Percentiles rank a stretch among this genome's conserved stretches.
Evolutionary conservation across 139 green algal genomes (phyloP).

Genomic region (Diplosphaera chodatii): DNA sequence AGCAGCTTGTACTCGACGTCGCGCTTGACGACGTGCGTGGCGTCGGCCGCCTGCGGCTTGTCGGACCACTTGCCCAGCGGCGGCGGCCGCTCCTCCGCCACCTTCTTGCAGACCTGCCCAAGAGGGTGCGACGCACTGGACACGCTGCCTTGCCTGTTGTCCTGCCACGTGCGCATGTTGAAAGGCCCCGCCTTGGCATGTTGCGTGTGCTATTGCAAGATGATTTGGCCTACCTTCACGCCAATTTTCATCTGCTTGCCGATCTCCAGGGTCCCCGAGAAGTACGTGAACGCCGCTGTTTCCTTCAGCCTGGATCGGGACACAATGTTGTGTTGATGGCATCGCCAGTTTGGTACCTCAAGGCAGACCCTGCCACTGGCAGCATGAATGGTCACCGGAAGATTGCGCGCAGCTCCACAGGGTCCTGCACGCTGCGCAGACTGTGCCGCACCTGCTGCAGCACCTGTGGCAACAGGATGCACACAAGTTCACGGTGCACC

Average conservation of each 20-base stretch:
- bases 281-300: constrained; percentile 8
- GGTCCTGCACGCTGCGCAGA: background rate
- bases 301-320: constrained; percentile 3
- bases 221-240: constrained; percentile 9
- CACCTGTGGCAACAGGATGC: constrained; percentile 7
- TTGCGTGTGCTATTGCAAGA: too few relatives aligned
- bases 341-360: too few relatives aligned
- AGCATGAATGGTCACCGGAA: constrained; percentile 13
- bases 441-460: background rate
- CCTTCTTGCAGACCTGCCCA: constrained; percentile 15
- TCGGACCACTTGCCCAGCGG: constrained; percentile 10
- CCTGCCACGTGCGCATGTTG: background rate
- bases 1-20: constrained; percentile 16
- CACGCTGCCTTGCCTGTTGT: background rate
- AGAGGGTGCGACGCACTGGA: background rate
- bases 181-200: too few relatives aligned
- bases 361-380: too few relatives aligned
- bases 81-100: constrained; percentile 5
- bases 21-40: constrained; percentile 6
- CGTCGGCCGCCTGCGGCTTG: background rate
- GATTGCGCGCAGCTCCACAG: background rate
- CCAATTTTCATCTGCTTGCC: constrained; percentile 13
- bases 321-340: too few relatives aligned
- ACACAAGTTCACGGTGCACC: too few relatives aligned
- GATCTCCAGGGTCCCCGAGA: constrained; percentile 3